phyloP scores from a whole-genome alignment of 495 filamentous ascomycete genomes.

The Neurospora sp. region DNA sequence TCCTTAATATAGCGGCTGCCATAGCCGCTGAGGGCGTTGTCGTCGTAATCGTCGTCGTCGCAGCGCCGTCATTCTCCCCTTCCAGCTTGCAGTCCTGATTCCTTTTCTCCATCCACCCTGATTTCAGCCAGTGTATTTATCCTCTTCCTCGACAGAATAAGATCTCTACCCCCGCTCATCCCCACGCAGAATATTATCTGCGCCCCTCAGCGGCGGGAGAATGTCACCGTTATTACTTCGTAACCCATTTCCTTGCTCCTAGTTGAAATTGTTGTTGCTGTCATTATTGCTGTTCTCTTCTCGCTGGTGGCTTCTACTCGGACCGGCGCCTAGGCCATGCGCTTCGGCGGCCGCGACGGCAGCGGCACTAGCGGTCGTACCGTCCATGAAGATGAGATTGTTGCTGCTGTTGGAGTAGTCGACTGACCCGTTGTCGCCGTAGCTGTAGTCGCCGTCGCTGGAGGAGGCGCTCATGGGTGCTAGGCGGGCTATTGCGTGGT shows the following conservation, averaged over 20 bases:
- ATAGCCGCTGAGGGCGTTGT: background rate
- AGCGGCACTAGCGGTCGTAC: background rate
- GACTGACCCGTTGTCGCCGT: background rate
- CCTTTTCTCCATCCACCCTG: background rate
- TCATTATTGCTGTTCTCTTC: background rate
- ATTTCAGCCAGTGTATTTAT: background rate
- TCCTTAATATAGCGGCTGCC: too few relatives aligned
- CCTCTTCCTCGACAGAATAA: background rate
- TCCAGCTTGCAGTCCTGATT: background rate
- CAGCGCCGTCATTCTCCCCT: background rate
- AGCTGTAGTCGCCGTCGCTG: background rate
- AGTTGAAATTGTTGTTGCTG: background rate
- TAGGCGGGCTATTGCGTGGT: background rate
- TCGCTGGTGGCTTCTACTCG: background rate
- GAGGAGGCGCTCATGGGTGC: background rate
- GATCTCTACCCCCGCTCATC: too few relatives aligned
- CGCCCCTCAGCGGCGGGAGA: too few relatives aligned
- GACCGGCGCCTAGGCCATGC: background rate
- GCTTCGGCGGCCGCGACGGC: background rate
- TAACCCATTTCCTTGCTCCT: background rate
- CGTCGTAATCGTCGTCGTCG: background rate
- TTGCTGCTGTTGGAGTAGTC: background rate
- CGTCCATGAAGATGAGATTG: background rate
- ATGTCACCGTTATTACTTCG: too few relatives aligned
- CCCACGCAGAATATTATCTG: too few relatives aligned